These are phyloP conservation scores for Heliosperma pusillum DNA, from an alignment of 148 eudicot genomes.

Conservation along the genomic window DNA sequence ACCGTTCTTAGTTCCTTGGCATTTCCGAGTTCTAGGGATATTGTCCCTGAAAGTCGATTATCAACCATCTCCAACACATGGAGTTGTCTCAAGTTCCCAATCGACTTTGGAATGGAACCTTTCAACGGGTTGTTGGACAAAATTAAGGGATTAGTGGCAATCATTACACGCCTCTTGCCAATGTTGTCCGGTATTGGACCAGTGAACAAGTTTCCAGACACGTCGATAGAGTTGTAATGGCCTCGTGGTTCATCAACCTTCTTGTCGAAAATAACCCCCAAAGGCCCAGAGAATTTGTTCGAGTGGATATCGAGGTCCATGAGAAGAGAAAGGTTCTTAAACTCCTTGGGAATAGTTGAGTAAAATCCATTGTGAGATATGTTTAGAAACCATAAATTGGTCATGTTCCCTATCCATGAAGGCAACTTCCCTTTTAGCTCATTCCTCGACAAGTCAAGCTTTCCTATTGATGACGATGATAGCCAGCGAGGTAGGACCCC, in stretches of 20 bases:
- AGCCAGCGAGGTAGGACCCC: constrained; percentile 50
- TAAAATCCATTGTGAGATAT: constrained; percentile 49
- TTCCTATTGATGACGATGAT: constrained; percentile 35
- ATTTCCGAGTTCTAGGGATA: constrained; percentile 49
- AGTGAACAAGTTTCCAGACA: too few species aligned
- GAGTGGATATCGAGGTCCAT: neutral
- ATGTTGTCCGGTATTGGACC: constrained; percentile 10
- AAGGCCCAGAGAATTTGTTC: constrained; percentile 3
- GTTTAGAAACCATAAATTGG: constrained; percentile 45
- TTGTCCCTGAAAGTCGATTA: constrained; percentile 36
- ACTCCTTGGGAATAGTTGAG: constrained; percentile 38
- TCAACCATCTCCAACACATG: constrained; percentile 35
- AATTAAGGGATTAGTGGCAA: constrained; percentile 32
- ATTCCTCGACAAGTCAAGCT: constrained; percentile 60
- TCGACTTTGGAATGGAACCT: constrained; percentile 48
- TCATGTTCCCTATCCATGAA: constrained; percentile 65
- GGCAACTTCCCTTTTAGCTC: constrained; percentile 51
- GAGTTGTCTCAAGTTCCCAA: constrained; percentile 44
- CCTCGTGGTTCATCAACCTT: constrained; percentile 35
- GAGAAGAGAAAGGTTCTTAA: constrained; percentile 41
- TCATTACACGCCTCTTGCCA: constrained; percentile 35
- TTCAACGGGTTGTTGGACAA: constrained; percentile 50
- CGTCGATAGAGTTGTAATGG: neutral
- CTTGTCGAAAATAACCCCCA: constrained; percentile 34
- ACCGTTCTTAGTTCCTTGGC: constrained; percentile 35